Conservation (phyloP, 2,329 filamentous ascomycete species). For the Phyllosticta paracitricarpa region DNA sequence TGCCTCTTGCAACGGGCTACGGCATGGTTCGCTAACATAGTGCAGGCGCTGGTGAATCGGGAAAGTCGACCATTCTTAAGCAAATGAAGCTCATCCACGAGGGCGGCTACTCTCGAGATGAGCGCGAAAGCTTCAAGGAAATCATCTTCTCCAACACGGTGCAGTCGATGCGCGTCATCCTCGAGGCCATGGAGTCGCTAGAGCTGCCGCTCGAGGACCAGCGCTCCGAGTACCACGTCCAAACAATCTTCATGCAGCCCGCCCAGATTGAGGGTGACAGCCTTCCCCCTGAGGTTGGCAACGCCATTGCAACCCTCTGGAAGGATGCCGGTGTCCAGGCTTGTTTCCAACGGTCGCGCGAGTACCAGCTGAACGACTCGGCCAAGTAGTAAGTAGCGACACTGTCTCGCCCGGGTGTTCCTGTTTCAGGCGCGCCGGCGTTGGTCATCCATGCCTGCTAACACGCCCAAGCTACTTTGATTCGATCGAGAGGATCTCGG, state of each 20-base stretch:
- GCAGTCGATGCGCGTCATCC: constrained; percentile 60
- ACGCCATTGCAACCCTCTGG: constrained; percentile 86
- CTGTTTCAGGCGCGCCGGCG: neutral
- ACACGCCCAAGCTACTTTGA: constrained; percentile 69
- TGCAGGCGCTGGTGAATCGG: constrained; percentile 90
- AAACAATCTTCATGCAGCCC: constrained; percentile 98
- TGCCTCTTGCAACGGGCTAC: constrained; percentile 9
- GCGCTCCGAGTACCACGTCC: constrained; percentile 91
- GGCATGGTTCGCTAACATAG: constrained; percentile 13
- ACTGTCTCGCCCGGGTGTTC: neutral
- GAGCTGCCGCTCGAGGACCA: constrained; percentile 81
- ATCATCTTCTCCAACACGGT: constrained; percentile 65
- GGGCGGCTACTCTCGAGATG: constrained; percentile 92
- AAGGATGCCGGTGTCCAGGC: constrained; percentile 86
- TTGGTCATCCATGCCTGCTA: constrained; percentile 1
- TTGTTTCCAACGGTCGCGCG: constrained; percentile 89
- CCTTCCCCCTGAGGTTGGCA: constrained; percentile 86
- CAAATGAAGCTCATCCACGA: constrained; percentile 99
- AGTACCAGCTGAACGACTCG: constrained; percentile 94
- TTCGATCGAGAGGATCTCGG: constrained; percentile 81
- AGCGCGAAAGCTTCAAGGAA: constrained; percentile 60
- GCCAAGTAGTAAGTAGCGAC: constrained; percentile 71
- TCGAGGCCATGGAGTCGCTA: constrained; percentile 59
- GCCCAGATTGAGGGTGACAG: constrained; percentile 94
- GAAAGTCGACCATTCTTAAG: constrained; percentile 89